These are phyloP conservation scores for Leccinum griseonigrum DNA, from an alignment of 1,284 basidiomycete genomes.

Conservation along the genomic window DNA sequence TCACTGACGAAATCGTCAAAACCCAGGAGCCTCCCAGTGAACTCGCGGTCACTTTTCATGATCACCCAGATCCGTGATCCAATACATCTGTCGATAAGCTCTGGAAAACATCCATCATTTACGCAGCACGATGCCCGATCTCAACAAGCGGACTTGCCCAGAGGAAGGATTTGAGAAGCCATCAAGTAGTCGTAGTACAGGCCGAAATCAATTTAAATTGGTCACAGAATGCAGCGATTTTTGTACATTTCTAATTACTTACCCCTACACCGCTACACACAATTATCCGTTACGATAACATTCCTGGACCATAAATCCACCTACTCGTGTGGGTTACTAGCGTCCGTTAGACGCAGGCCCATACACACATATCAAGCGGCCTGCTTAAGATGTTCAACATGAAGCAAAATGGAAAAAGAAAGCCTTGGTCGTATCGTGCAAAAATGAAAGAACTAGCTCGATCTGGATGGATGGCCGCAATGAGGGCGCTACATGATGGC, in stretches of 20 bases:
- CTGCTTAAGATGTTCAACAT: slow-evolving; percentile 22
- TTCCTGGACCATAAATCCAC: slow-evolving; percentile 1
- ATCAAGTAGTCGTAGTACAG: slow-evolving; percentile 33
- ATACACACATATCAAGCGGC: slow-evolving; percentile 16
- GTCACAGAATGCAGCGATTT: background rate
- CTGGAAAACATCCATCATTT: slow-evolving; percentile 37
- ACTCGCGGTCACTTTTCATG: slow-evolving; percentile 95
- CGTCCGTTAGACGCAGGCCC: slow-evolving; percentile 36
- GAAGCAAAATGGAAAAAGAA: slow-evolving; percentile 21
- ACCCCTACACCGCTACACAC: slow-evolving; percentile 5
- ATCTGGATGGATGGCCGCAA: slow-evolving; percentile 12
- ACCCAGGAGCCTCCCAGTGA: slow-evolving; percentile 92
- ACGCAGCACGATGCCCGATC: background rate
- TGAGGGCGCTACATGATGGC: slow-evolving; percentile 17
- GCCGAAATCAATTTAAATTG: slow-evolving; percentile 1
- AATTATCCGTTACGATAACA: slow-evolving; percentile 1
- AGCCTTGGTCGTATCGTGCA: slow-evolving; percentile 8
- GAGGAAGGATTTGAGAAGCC: slow-evolving; percentile 67
- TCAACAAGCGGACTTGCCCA: slow-evolving; percentile 31
- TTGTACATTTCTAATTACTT: slow-evolving; percentile 9
- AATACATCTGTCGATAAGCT: slow-evolving; percentile 93
- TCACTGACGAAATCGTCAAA: slow-evolving; percentile 99
- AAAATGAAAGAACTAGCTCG: slow-evolving; percentile 15
- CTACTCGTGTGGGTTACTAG: slow-evolving; percentile 17
- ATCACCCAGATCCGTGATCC: slow-evolving; percentile 95